A percentile compares a stretch with the other conserved stretches of the same genome.
phyloP scores from a whole-genome alignment of 805 yeast genomes.

The Candida xyloterini region DNA sequence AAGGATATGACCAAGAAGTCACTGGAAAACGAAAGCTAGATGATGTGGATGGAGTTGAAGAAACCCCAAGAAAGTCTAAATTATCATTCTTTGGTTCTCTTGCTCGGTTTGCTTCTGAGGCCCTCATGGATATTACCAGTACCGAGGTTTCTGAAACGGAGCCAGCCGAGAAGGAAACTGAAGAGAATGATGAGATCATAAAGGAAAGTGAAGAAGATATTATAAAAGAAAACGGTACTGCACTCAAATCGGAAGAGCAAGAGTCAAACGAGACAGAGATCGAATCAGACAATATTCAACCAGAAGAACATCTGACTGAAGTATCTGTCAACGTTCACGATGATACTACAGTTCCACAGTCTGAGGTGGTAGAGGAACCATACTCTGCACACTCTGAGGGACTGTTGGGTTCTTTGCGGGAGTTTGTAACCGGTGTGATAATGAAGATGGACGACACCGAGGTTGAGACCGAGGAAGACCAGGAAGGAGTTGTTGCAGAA shows the following conservation, averaged over 20 bases:
- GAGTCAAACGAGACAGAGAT: not conserved
- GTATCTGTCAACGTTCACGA: too few relatives aligned
- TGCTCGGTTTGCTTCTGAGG: conserved; percentile 12
- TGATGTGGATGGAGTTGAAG: not conserved
- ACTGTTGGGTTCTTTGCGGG: conserved; percentile 2
- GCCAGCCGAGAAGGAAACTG: not conserved
- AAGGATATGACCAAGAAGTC: conserved; percentile 5
- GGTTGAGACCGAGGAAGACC: conserved; percentile 1
- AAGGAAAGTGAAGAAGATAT: too few relatives aligned
- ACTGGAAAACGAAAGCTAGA: conserved; percentile 2
- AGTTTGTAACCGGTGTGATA: conserved; percentile 15
- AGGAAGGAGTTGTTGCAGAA: conserved; percentile 1
- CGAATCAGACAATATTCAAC: too few relatives aligned
- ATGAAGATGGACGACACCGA: conserved; percentile 10
- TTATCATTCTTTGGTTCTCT: conserved; percentile 1
- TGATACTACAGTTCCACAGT: too few relatives aligned
- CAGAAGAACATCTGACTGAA: too few relatives aligned
- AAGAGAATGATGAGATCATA: too few relatives aligned
- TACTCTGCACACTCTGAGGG: not conserved
- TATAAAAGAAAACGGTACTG: not conserved
- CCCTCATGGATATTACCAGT: conserved; percentile 16
- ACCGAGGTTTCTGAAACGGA: not conserved
- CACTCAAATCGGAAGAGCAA: not conserved
- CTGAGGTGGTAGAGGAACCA: not conserved
- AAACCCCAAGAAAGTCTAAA: not conserved